Conservation (phyloP, 768 basidiomycete species). For the Hirschioporus abietinus region DNA sequence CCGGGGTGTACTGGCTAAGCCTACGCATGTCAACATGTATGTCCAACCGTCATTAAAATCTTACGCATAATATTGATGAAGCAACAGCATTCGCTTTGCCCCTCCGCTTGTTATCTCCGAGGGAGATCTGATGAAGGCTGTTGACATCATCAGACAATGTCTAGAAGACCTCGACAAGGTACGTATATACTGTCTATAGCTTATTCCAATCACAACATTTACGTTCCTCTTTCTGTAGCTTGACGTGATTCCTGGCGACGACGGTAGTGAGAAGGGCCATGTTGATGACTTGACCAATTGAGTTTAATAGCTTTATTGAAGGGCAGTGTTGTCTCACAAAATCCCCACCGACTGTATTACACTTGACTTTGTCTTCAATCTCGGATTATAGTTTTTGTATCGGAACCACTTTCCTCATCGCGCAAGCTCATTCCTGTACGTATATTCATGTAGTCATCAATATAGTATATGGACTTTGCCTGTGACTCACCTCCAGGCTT, state of each 20-base stretch:
- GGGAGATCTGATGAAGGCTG: constrained; percentile 69
- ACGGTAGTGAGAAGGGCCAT: constrained; percentile 55
- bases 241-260: constrained; percentile 60
- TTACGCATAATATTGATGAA: constrained; percentile 1
- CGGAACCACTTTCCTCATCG: neutral
- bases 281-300: constrained; percentile 31
- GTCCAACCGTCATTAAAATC: constrained; percentile 23
- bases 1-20: constrained; percentile 90
- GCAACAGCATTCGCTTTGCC: constrained; percentile 83
- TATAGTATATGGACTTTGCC: too few relatives aligned
- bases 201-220: constrained; percentile 3
- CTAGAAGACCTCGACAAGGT: constrained; percentile 79
- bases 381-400: neutral
- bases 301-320: constrained; percentile 5
- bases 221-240: constrained; percentile 26
- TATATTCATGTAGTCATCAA: too few relatives aligned
- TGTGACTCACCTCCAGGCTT: too few relatives aligned
- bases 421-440: too few relatives aligned
- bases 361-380: neutral
- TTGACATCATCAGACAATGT: constrained; percentile 71
- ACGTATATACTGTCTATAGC: constrained; percentile 14
- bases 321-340: neutral
- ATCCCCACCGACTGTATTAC: neutral
- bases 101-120: constrained; percentile 95
- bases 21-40: constrained; percentile 91